Base-by-base conservation (phyloP, 768 basidiomycete species). In the Tulasnella calospora region DNA sequence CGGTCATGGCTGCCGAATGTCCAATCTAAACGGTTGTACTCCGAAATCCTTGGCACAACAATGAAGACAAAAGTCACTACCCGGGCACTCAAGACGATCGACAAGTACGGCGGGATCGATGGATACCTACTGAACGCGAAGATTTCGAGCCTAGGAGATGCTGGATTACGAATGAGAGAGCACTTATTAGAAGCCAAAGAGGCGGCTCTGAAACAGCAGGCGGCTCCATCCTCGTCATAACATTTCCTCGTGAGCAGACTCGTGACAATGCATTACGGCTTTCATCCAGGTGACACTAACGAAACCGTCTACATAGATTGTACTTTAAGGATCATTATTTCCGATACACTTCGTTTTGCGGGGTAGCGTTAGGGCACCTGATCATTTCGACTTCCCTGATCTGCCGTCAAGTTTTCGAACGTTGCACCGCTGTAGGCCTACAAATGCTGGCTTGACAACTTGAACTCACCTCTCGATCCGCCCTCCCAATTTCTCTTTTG, bases 1-100 rank as follows among this genome's bases (percentile, higher is more conserved):
- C 87, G 95, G 55, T 89, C 92, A 67, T 96, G 95, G 95, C 86
- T 94, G 15, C 95, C 95, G 46, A 96, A 96, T 84, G 88, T 95
- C 33, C 94, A 95, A 81, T 86, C 86, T 73, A 95, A 95, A 84
- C 89, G 90, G 1, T 81, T 95, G 69, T 88, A 86, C 80, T 94
- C 92, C 17, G 91, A 92, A 19, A 84, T 89, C 10, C 84, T 95
- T 46, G 89, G 88, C 40, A 83, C 87, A 73, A 85, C 85, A 67
- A 82, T 96, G 6, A 86, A 87, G 73, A 85, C 95, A 36, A 93
- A 93, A 82, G 84, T 95, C 74, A 93, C 94, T 0, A 89, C 92
- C 38, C 85, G 92, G 36, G 93, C 93, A 4, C 83, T 96, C 82
- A 89, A 88, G 83, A 94, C 92, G 10, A 93, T 96, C 69, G 90